phyloP scores from a whole-genome alignment of 441 rosid species.

The Cnidoscolus chayamansa region DNA sequence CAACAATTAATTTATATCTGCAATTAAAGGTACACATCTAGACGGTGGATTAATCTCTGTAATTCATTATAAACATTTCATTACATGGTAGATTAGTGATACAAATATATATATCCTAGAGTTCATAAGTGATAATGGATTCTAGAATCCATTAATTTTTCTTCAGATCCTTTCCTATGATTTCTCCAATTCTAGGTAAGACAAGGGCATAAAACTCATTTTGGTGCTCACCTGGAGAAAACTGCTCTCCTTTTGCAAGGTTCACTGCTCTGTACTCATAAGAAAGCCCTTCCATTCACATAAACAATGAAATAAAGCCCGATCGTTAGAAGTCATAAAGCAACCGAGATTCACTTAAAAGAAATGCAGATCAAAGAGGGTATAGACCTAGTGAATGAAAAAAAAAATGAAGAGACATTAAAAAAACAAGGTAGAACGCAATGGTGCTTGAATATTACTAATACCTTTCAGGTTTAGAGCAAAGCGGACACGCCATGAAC shows the following conservation, averaged over 20 bases:
- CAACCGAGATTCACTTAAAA: background rate
- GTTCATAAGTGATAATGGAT: no score
- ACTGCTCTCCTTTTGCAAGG: constrained; percentile 43
- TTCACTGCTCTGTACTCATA: constrained; percentile 48
- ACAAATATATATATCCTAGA: no score
- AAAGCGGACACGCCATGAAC: constrained; percentile 66
- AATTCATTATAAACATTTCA: no score
- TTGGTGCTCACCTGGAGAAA: constrained; percentile 36
- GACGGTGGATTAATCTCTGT: no score
- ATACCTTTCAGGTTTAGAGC: constrained; percentile 55
- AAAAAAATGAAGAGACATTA: background rate
- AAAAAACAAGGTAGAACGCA: background rate
- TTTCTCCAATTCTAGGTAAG: background rate
- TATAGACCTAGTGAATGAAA: background rate
- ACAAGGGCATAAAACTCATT: background rate
- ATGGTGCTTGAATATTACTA: background rate
- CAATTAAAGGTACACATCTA: no score
- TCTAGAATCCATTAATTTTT: no score
- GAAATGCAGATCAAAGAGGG: background rate
- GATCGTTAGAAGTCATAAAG: background rate
- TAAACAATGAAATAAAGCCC: background rate
- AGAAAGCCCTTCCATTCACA: constrained; percentile 33
- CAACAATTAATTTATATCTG: no score
- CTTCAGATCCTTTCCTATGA: background rate
- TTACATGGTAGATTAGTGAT: no score